phyloP scores from a whole-genome alignment of 2,329 filamentous ascomycete genomes.

The Pseudogymnoascus sp. region DNA sequence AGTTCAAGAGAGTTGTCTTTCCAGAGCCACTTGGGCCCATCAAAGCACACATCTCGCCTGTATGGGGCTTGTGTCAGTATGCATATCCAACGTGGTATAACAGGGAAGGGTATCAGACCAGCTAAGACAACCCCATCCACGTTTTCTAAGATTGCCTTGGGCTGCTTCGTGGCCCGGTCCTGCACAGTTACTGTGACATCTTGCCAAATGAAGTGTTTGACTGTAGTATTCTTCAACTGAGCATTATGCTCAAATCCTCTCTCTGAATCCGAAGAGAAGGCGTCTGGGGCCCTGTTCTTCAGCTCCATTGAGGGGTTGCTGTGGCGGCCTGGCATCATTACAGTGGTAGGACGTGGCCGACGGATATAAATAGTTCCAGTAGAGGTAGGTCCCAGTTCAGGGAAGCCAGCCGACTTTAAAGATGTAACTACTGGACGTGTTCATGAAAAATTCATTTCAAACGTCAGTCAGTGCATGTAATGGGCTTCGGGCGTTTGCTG shows the following conservation, averaged over 20 bases:
- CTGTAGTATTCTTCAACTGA: slow-evolving; percentile 55
- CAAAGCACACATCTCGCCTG: slow-evolving; percentile 67
- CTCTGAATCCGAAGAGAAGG: background rate
- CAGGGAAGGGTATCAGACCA: slow-evolving; percentile 32
- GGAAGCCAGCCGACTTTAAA: background rate
- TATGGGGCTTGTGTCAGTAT: slow-evolving; percentile 6
- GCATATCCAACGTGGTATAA: background rate
- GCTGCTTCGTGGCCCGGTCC: slow-evolving; percentile 55
- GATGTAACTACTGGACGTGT: background rate
- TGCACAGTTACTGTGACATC: slow-evolving; percentile 63
- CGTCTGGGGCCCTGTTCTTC: background rate
- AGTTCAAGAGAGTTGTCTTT: slow-evolving; percentile 77
- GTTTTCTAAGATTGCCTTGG: slow-evolving; percentile 54
- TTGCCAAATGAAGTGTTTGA: slow-evolving; percentile 58
- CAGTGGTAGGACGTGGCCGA: background rate
- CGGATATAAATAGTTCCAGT: background rate
- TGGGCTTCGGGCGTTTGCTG: background rate
- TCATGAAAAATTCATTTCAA: background rate
- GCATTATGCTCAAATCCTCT: slow-evolving; percentile 12
- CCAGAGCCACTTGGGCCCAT: slow-evolving; percentile 78
- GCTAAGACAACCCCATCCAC: slow-evolving; percentile 57
- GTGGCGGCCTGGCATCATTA: background rate
- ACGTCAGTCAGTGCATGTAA: background rate
- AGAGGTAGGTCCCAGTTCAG: background rate
- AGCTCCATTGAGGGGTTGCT: background rate